Percentiles rank a stretch among this genome's conserved stretches.
Conservation (phyloP, 257 asterid genomes). For the Euphrasia confusa region DNA sequence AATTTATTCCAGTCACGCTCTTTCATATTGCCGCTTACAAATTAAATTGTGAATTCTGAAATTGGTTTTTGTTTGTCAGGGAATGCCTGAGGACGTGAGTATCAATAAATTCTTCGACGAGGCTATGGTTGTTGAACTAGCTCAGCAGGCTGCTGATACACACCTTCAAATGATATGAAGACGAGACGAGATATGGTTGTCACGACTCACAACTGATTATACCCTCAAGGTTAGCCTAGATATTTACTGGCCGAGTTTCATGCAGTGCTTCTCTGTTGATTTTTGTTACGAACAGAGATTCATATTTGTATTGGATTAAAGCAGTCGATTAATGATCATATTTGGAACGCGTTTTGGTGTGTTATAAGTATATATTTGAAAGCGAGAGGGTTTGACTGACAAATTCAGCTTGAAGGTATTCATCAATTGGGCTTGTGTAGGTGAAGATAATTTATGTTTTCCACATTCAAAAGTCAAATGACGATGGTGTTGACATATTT, state of each 20-base stretch:
- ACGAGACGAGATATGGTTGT: not conserved
- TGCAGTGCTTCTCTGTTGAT: no score
- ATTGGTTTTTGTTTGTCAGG: conserved; percentile 39
- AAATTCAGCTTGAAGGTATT: not conserved
- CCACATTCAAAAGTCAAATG: not conserved
- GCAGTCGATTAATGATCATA: no score
- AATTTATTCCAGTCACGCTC: no score
- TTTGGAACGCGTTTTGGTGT: no score
- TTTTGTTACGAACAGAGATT: no score
- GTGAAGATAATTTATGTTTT: not conserved
- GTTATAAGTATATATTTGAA: not conserved
- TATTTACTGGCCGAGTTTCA: no score
- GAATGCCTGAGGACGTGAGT: conserved; percentile 94
- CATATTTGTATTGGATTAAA: no score
- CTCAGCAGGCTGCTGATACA: conserved; percentile 87
- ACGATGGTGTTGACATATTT: not conserved
- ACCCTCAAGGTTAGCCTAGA: no score
- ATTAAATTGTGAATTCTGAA: not conserved
- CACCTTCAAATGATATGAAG: conserved; percentile 67
- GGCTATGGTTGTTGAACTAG: conserved; percentile 94
- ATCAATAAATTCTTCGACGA: conserved; percentile 89
- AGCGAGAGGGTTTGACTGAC: not conserved
- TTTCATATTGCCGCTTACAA: no score
- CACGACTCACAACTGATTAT: no score
- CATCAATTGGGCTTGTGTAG: not conserved